Evolutionary conservation across 2,329 filamentous ascomycete genomes (phyloP).

Genomic region (Ophiostoma ulmi): DNA sequence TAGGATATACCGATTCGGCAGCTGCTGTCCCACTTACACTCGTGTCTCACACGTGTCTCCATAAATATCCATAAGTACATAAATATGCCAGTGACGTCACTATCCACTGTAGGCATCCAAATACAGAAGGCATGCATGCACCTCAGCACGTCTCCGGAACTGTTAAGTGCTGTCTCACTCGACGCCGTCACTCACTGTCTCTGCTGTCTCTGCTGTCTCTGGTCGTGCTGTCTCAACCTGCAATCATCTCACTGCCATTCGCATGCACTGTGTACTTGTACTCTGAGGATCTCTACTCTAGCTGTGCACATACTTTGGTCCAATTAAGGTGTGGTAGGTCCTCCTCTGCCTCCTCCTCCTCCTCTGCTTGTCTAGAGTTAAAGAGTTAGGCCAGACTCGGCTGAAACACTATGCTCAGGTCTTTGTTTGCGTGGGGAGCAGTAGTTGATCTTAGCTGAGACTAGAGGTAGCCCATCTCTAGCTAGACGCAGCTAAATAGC

Average conservation of each 20-base stretch:
- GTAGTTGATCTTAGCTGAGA: too few species aligned
- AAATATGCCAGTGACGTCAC: constrained; percentile 7
- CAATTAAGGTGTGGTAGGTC: neutral
- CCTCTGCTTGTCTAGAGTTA: neutral
- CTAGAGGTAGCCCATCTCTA: too few species aligned
- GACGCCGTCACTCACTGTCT: neutral
- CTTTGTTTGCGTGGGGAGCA: too few species aligned
- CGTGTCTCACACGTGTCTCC: neutral
- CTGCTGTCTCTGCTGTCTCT: neutral
- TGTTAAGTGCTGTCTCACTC: neutral
- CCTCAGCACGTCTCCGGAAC: neutral
- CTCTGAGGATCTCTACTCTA: neutral
- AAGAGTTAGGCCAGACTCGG: too few species aligned
- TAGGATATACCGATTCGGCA: neutral
- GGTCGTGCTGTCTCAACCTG: too few species aligned
- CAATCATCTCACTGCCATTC: too few species aligned
- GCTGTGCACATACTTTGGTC: neutral
- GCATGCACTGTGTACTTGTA: too few species aligned
- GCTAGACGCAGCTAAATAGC: neutral
- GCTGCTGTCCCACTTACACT: constrained; percentile 7
- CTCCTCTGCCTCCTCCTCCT: neutral
- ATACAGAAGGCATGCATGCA: neutral
- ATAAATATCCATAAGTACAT: neutral
- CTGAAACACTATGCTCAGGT: too few species aligned
- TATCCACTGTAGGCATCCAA: neutral